Base-by-base conservation (phyloP, 352 stramenopile genomes). In the Saprolegnia parasitica region DNA sequence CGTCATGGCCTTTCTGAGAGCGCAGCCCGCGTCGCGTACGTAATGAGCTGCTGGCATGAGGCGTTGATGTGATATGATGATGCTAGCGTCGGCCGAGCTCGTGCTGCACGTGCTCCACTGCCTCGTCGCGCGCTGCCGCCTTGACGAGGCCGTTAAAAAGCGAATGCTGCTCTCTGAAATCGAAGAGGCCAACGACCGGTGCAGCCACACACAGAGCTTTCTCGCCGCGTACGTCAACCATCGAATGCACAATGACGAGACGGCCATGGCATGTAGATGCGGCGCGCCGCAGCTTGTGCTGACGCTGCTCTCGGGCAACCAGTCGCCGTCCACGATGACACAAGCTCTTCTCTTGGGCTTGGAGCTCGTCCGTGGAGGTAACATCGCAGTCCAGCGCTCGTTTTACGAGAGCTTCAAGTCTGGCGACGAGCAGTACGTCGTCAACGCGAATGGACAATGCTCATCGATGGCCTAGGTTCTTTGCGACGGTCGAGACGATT, bases 341-440 rank as follows among this genome's bases (percentile, higher is more conserved):
- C n/a, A 56, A 37, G 58, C 58, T 1, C 52, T 67, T 39, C 16
- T 32, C 9, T 26, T 67, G 11, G 58, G 39, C 39, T 40, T 23
- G 24, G 58, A 55, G 15, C 55, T 74, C 2, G 52, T 74, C 29
- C 23, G 42, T 24, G 70, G 70, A 26, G 70, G 70, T 15, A 74
- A 74, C 37, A 21, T 23, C 16, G 8, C 45, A 0, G 70, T 72
- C n/a, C 70, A 74, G 42, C 20, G 20, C 16, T 29, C 57, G 5
- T 49, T 74, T 20, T 72, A 55, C 32, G 26, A 61, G 4, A 56
- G 68, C 32, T 46, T 74, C 37, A 58, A 56, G 16, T 40, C 21
- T 1, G 26, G 21, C 15, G 45, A 74, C 23, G 24, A 56, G 2
- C 67, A 42, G 47, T 73, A 49, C n/a, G 49, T 23, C 18, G 8